phyloP scores from a whole-genome alignment of 306 rosid genomes.

The Sphenostylis stenocarpa region DNA sequence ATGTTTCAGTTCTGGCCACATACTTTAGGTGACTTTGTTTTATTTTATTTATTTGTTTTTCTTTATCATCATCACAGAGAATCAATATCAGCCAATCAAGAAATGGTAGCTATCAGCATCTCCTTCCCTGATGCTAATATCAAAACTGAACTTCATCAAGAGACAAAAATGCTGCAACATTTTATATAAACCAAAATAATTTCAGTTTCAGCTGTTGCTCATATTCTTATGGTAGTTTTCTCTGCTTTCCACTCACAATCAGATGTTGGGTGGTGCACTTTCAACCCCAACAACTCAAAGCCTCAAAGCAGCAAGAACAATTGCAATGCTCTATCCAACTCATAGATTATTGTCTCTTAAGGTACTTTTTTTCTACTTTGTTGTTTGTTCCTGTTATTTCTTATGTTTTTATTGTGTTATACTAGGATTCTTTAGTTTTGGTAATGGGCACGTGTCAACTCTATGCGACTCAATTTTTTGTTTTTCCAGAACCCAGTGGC shows the following conservation, averaged over 20 bases:
- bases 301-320: slow-evolving; percentile 32
- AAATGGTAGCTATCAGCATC: slow-evolving; percentile 30
- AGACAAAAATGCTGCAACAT: neutral
- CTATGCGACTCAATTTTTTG: neutral
- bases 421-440: neutral
- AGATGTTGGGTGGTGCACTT: slow-evolving; percentile 65
- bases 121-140: neutral
- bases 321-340: slow-evolving; percentile 39
- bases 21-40: neutral
- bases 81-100: slow-evolving; percentile 45
- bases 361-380: slow-evolving; percentile 36
- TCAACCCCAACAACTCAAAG: slow-evolving; percentile 45
- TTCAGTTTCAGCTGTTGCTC: slow-evolving; percentile 10
- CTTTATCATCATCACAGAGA: slow-evolving; percentile 8
- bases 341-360: slow-evolving; percentile 42
- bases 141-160: slow-evolving; percentile 15
- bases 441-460: neutral
- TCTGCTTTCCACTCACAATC: slow-evolving; percentile 29
- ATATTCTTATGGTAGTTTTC: slow-evolving; percentile 28
- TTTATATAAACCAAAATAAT: neutral
- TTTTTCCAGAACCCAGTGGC: slow-evolving; percentile 43
- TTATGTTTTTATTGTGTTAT: neutral
- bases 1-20: slow-evolving; percentile 46
- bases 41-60: neutral
- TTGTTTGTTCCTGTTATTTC: neutral